phyloP scores from a whole-genome alignment of 2,329 filamentous ascomycete genomes.

The Trichoderma sp. region DNA sequence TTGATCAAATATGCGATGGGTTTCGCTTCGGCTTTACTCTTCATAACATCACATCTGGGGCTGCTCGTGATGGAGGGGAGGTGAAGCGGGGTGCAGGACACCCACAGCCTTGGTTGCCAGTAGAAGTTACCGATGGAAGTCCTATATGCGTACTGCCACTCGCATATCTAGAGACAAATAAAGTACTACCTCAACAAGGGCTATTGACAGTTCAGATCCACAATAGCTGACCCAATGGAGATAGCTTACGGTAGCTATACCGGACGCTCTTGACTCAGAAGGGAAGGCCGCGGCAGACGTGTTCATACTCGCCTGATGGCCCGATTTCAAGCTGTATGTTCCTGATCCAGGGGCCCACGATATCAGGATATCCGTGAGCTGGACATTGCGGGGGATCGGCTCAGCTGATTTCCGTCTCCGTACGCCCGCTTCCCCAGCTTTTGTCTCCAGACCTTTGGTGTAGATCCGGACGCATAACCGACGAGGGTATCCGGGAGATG shows the following conservation, averaged over 20 bases:
- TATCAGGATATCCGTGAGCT: neutral
- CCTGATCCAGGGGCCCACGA: neutral
- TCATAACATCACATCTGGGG: neutral
- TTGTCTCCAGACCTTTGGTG: neutral
- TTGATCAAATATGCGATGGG: neutral
- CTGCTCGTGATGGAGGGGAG: neutral
- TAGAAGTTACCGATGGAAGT: neutral
- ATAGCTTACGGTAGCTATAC: neutral
- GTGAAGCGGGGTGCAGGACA: neutral
- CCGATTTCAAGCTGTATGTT: neutral
- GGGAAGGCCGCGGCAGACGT: neutral
- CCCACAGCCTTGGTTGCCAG: neutral
- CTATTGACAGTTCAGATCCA: neutral
- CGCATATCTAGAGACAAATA: neutral
- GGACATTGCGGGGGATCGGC: neutral
- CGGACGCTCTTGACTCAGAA: neutral
- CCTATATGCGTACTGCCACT: neutral
- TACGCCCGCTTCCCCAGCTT: neutral
- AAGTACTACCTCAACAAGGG: neutral
- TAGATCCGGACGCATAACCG: slow-evolving; percentile 4
- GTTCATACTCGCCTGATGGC: neutral
- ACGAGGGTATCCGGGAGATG: neutral
- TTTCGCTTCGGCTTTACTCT: neutral
- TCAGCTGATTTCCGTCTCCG: neutral
- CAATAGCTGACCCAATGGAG: neutral